These are phyloP conservation scores for Lachnellula hyalina DNA, from an alignment of 2,329 filamentous ascomycete species.

Conservation along the genomic window DNA sequence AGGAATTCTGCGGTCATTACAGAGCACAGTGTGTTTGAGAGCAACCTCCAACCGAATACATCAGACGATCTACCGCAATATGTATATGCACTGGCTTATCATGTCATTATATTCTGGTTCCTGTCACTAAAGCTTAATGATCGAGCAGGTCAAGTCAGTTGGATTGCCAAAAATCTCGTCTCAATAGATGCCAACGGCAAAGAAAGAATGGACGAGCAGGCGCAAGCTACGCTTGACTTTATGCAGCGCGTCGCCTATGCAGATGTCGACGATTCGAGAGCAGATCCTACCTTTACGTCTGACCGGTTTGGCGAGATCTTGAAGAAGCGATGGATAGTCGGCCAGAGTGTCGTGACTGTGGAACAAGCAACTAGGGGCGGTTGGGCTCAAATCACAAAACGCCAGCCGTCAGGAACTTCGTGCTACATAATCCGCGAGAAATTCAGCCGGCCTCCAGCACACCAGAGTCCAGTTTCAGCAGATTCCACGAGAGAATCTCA, in stretches of 20 bases:
- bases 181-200: slow-evolving; percentile 72
- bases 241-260: slow-evolving; percentile 86
- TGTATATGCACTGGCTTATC: slow-evolving; percentile 87
- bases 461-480: slow-evolving; percentile 46
- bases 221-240: slow-evolving; percentile 88
- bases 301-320: slow-evolving; percentile 60
- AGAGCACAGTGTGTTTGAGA: slow-evolving; percentile 38
- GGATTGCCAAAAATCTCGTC: slow-evolving; percentile 80
- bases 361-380: slow-evolving; percentile 63
- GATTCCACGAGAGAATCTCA: slow-evolving; percentile 47
- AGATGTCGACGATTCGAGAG: slow-evolving; percentile 71
- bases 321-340: slow-evolving; percentile 66
- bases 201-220: slow-evolving; percentile 81
- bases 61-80: slow-evolving; percentile 84
- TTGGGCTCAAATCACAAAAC: slow-evolving; percentile 65
- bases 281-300: slow-evolving; percentile 60
- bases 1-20: slow-evolving; percentile 31
- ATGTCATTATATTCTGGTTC: slow-evolving; percentile 97
- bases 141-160: slow-evolving; percentile 75
- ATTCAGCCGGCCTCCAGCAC: slow-evolving; percentile 52
- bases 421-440: slow-evolving; percentile 49
- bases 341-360: slow-evolving; percentile 68
- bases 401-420: slow-evolving; percentile 64
- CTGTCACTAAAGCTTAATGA: slow-evolving; percentile 81
- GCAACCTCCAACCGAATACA: slow-evolving; percentile 35